Conservation (phyloP, 2,329 filamentous ascomycete genomes). For the Talaromyces sp. region DNA sequence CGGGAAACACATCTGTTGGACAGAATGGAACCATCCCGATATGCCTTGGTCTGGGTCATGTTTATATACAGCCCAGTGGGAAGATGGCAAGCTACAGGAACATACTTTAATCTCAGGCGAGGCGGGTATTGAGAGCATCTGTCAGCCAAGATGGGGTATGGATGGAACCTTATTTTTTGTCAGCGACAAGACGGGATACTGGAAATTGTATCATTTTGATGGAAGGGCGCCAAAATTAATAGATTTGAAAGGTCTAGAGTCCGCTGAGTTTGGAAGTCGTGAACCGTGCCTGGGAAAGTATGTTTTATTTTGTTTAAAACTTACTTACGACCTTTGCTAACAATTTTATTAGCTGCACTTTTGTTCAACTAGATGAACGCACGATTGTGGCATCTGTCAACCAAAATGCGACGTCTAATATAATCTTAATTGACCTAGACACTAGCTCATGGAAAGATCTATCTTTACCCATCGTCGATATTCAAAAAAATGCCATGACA, state of each 20-base stretch:
- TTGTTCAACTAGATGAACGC: slow-evolving; percentile 1
- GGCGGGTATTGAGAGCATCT: slow-evolving; percentile 36
- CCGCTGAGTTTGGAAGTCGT: slow-evolving; percentile 28
- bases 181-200: slow-evolving; percentile 43
- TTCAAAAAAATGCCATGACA: slow-evolving; percentile 4
- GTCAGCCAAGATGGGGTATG: slow-evolving; percentile 47
- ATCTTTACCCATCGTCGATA: slow-evolving; percentile 4
- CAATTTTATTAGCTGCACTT: slow-evolving; percentile 1
- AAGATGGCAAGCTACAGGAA: slow-evolving; percentile 26
- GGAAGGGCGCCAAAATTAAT: slow-evolving; percentile 21
- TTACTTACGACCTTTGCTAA: neutral
- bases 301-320: neutral
- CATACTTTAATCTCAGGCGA: slow-evolving; percentile 38
- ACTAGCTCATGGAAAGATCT: slow-evolving; percentile 5
- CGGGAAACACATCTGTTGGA: slow-evolving; percentile 45
- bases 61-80: slow-evolving; percentile 42
- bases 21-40: slow-evolving; percentile 52
- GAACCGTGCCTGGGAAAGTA: slow-evolving; percentile 27
- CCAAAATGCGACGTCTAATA: slow-evolving; percentile 3
- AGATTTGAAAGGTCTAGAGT: slow-evolving; percentile 33
- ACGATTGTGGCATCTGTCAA: slow-evolving; percentile 4
- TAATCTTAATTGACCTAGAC: neutral
- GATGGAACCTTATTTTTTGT: slow-evolving; percentile 47
- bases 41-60: slow-evolving; percentile 47
- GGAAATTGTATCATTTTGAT: slow-evolving; percentile 41